Base-by-base conservation (phyloP, 768 basidiomycete genomes). In the Boletus bicolor region DNA sequence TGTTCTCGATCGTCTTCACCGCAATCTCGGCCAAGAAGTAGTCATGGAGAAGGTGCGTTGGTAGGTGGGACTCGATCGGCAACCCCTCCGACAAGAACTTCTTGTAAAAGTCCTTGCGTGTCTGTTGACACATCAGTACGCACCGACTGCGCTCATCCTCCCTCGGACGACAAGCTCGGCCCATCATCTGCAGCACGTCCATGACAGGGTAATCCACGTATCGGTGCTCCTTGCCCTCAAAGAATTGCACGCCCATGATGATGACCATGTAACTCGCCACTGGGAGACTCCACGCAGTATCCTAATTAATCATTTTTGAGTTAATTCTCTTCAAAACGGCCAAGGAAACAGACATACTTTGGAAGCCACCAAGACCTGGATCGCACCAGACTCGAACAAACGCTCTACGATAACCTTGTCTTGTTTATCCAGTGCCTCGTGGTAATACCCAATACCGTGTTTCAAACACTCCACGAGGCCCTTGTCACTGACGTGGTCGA, bases 141-240 rank as follows among this genome's bases (percentile, higher is more conserved):
- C 96, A 98, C 14, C 93, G 89, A 63, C 92, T 94, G 55, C 88
- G 86, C 3, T 89, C 86, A 62, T 98, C 97, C 63, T 93, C 84
- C 39, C 75, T 71, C 7, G 97, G 96, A 15, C 95, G 87, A 70
- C 95, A 98, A 0, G 97, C 97, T n/a, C 87, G 84, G 42, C 96
- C 97, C 87, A 98, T 96, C 96, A 99, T 98, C 68, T 98, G 97
- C 2, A 98, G 81, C 7, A 99, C 91, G 64, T 98, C 96, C 82
- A 96, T 96, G 55, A 99, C 93, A 4, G 96, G 94, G 68, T 98
- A 98, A 72, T 98, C 97, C 61, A 95, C 81, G 62, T 99, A 99
- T 44, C 97, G 90, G 68, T 98, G 97, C 65, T 99, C 97, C 72
- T 93, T 91, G 67, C 96, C 96, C 71, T 98, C 95, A 64, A 90